Percentiles rank a stretch among this genome's conserved stretches.
These are phyloP conservation scores for Yamadazyma sp. DNA, from an alignment of 1,139 yeast species.

Conservation along the genomic window DNA sequence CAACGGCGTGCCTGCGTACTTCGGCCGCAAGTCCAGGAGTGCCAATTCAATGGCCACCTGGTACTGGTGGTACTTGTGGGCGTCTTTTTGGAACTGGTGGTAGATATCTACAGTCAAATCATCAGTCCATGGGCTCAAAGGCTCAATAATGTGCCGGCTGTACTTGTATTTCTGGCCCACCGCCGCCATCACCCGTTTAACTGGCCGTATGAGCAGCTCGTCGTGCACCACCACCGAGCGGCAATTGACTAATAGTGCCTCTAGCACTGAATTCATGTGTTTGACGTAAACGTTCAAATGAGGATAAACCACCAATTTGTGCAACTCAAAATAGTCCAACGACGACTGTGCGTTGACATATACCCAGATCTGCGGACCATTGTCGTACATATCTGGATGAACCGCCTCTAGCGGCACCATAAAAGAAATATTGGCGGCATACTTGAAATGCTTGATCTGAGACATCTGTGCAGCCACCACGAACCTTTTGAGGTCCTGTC, in stretches of 20 bases:
- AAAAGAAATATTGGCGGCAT: background rate
- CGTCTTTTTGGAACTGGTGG: slow-evolving; percentile 67
- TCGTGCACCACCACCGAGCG: slow-evolving; percentile 3
- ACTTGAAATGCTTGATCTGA: background rate
- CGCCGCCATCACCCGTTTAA: background rate
- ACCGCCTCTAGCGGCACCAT: background rate
- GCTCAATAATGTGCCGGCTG: slow-evolving; percentile 30
- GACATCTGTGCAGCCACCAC: background rate
- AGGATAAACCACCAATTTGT: slow-evolving; percentile 5
- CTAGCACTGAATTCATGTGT: slow-evolving; percentile 2
- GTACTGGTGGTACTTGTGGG: slow-evolving; percentile 64
- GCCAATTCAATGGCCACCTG: slow-evolving; percentile 66
- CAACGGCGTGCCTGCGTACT: slow-evolving; percentile 3
- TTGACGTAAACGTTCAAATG: slow-evolving; percentile 5
- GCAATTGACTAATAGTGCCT: slow-evolving; percentile 6
- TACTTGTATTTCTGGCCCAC: slow-evolving; percentile 4
- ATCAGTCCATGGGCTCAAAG: slow-evolving; percentile 68
- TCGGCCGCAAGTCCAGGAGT: slow-evolving; percentile 25
- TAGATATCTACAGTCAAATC: slow-evolving; percentile 62
- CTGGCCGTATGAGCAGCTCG: background rate
- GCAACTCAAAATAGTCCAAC: background rate
- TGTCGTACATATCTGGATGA: background rate
- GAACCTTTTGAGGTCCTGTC: no score
- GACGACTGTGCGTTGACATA: background rate
- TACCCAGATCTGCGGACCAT: slow-evolving; percentile 1